phyloP scores from a whole-genome alignment of 2,329 filamentous ascomycete genomes.

The Verticillium albo-atrum region DNA sequence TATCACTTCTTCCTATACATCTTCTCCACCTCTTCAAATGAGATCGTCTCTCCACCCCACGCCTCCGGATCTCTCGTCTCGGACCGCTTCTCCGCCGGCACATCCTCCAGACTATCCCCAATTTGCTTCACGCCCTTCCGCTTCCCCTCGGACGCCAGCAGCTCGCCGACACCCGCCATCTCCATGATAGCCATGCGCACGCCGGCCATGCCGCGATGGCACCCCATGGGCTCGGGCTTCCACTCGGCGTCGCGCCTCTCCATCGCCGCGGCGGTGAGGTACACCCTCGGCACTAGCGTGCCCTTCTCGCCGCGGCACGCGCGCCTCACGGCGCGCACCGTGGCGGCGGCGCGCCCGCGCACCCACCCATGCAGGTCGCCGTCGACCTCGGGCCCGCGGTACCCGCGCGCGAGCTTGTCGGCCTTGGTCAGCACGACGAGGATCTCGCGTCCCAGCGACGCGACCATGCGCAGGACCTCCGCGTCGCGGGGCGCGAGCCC shows the following conservation, averaged over 20 bases:
- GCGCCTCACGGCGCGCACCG: conserved; percentile 4
- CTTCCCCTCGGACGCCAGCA: not conserved
- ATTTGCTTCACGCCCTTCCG: not conserved
- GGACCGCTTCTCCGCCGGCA: conserved; percentile 2
- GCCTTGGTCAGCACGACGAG: conserved; percentile 52
- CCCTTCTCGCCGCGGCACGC: conserved; percentile 13
- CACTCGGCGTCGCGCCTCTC: conserved; percentile 20
- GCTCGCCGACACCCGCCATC: conserved; percentile 29
- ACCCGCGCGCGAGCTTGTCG: conserved; percentile 37
- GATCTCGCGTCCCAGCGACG: conserved; percentile 31
- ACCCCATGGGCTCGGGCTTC: conserved; percentile 11
- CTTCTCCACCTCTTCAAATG: conserved; percentile 27
- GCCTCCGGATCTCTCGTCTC: conserved; percentile 9
- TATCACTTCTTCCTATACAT: conserved; percentile 8
- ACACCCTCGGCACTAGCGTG: conserved; percentile 19
- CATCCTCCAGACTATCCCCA: not conserved
- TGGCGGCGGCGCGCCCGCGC: conserved; percentile 7
- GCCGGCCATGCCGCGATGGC: conserved; percentile 33
- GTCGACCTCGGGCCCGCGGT: conserved; percentile 7
- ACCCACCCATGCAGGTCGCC: conserved; percentile 19
- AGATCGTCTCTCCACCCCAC: conserved; percentile 26
- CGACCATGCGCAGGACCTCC: conserved; percentile 1
- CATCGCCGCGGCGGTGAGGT: conserved; percentile 33
- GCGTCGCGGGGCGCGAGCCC: not conserved
- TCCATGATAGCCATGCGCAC: conserved; percentile 33